Conservation (phyloP, 441 rosid genomes). For the Populus hybrid region DNA sequence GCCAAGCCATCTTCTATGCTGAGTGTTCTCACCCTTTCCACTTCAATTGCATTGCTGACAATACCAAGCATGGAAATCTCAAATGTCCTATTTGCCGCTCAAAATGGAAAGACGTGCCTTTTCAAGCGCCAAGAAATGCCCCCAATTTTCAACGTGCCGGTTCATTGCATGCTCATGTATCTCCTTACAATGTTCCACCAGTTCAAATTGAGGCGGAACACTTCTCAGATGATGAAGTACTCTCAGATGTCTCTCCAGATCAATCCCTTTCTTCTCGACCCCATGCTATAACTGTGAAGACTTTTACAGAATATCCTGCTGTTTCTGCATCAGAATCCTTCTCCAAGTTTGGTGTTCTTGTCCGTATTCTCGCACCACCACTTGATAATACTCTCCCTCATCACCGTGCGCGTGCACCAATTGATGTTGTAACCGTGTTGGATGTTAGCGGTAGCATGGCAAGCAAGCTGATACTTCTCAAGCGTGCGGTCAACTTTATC, state of each 20-base stretch:
- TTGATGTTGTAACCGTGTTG: constrained; percentile 76
- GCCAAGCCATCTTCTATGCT: constrained; percentile 76
- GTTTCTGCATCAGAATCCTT: constrained; percentile 22
- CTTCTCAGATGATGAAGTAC: neutral
- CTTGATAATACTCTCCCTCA: constrained; percentile 6
- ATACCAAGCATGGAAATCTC: constrained; percentile 70
- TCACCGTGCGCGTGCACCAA: constrained; percentile 33
- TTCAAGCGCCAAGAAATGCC: constrained; percentile 36
- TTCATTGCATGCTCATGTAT: constrained; percentile 18
- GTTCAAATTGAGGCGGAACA: constrained; percentile 16
- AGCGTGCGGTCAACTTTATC: constrained; percentile 83
- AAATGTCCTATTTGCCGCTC: constrained; percentile 71
- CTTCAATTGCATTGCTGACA: constrained; percentile 71
- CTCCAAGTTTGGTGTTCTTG: constrained; percentile 26
- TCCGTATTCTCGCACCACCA: constrained; percentile 27
- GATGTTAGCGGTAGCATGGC: constrained; percentile 95
- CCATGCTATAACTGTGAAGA: constrained; percentile 11
- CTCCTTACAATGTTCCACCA: constrained; percentile 31
- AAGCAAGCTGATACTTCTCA: constrained; percentile 62
- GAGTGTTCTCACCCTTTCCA: constrained; percentile 82
- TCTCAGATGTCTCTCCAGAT: neutral
- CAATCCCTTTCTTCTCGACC: neutral
- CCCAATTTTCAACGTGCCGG: neutral
- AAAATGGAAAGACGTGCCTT: constrained; percentile 74
- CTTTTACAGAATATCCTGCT: constrained; percentile 32